These are phyloP conservation scores for Naganishia sp. DNA, from an alignment of 1,284 basidiomycete genomes.

Conservation along the genomic window DNA sequence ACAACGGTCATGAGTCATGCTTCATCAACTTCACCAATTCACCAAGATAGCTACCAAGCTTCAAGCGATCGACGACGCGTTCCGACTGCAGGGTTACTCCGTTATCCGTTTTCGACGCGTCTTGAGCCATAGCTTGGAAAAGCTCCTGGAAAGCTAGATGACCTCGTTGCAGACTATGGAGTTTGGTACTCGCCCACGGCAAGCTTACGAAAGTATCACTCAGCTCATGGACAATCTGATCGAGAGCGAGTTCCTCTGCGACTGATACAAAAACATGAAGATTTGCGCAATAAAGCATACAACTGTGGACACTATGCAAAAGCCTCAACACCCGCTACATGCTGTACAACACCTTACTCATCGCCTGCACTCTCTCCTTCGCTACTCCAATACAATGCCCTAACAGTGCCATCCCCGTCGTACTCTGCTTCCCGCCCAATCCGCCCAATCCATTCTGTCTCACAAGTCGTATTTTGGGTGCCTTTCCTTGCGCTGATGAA, in stretches of 20 bases:
- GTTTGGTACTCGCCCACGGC: too few relatives aligned
- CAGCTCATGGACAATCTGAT: background rate
- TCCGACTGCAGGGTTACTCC: background rate
- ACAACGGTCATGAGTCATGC: slow-evolving; percentile 13
- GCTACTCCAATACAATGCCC: slow-evolving; percentile 30
- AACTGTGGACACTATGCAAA: background rate
- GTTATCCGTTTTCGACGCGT: too few relatives aligned
- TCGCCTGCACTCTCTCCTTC: slow-evolving; percentile 22
- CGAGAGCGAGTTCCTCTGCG: too few relatives aligned
- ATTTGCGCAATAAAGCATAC: slow-evolving; percentile 4
- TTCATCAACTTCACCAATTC: background rate
- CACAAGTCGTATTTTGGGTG: slow-evolving; percentile 29
- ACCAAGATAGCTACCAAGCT: background rate
- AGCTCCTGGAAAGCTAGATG: too few relatives aligned
- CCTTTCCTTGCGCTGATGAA: background rate
- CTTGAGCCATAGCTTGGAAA: too few relatives aligned
- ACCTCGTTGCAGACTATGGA: too few relatives aligned
- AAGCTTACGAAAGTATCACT: background rate
- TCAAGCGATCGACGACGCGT: slow-evolving; percentile 16
- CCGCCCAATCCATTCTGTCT: slow-evolving; percentile 33
- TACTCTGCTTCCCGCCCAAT: slow-evolving; percentile 17
- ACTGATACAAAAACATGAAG: background rate
- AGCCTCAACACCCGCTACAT: background rate
- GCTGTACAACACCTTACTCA: slow-evolving; percentile 30
- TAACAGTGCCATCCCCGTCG: slow-evolving; percentile 26